Percentiles rank a stretch among this genome's conserved stretches.
phyloP scores from a whole-genome alignment of 495 filamentous ascomycete genomes.

The Daldinia vernicosa region DNA sequence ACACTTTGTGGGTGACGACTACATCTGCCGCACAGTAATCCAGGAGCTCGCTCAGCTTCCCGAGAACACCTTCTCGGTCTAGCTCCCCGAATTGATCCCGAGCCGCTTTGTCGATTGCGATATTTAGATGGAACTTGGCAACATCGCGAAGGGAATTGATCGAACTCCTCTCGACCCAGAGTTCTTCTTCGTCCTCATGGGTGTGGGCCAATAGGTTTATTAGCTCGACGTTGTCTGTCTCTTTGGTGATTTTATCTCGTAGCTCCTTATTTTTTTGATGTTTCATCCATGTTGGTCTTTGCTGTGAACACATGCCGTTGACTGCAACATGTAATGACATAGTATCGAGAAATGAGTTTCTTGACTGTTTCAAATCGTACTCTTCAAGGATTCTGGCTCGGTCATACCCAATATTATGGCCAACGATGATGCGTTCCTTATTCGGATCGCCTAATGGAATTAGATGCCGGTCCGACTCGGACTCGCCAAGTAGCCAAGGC shows the following conservation, averaged over 20 bases:
- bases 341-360: constrained; percentile 91
- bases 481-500: constrained; percentile 90
- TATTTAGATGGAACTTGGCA: constrained; percentile 92
- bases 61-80: constrained; percentile 71
- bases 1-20: constrained; percentile 89
- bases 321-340: constrained; percentile 99
- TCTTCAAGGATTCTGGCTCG: constrained; percentile 88
- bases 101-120: constrained; percentile 89
- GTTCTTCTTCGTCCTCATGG: constrained; percentile 86
- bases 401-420: constrained; percentile 97
- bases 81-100: constrained; percentile 89
- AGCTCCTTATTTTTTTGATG: constrained; percentile 89
- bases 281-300: constrained; percentile 96
- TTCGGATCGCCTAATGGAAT: constrained; percentile 83
- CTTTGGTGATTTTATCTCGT: constrained; percentile 78
- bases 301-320: constrained; percentile 98
- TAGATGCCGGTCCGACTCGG: constrained; percentile 77
- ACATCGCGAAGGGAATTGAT: constrained; percentile 96
- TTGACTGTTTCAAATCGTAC: constrained; percentile 81
- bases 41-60: constrained; percentile 79
- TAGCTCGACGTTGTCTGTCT: constrained; percentile 74
- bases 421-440: constrained; percentile 78
- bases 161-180: constrained; percentile 94
- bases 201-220: constrained; percentile 73
- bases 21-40: constrained; percentile 98